Evolutionary conservation across 2,329 filamentous ascomycete species (phyloP).

Genomic region (Magnaporthiopsis incrustans): DNA sequence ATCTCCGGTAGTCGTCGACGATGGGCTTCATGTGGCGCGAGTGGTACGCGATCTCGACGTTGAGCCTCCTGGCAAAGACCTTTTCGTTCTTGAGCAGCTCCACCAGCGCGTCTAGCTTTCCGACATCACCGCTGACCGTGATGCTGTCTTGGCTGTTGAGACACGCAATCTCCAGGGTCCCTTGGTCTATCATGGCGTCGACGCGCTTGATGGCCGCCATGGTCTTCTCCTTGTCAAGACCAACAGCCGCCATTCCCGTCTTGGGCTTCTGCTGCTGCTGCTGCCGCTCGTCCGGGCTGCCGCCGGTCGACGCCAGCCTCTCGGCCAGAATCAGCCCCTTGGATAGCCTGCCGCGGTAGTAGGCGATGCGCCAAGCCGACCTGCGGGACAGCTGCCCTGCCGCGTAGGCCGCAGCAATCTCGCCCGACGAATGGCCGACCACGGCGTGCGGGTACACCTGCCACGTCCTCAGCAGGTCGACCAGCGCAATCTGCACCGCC

Average conservation of each 20-base stretch:
- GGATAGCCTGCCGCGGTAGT: slow-evolving; percentile 29
- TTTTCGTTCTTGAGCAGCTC: slow-evolving; percentile 12
- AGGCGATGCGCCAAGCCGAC: slow-evolving; percentile 30
- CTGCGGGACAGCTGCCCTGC: slow-evolving; percentile 24
- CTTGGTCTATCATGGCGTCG: slow-evolving; percentile 15
- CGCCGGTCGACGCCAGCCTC: neutral
- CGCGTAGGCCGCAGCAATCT: slow-evolving; percentile 37
- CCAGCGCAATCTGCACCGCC: slow-evolving; percentile 30
- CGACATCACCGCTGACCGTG: slow-evolving; percentile 18
- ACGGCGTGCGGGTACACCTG: slow-evolving; percentile 25
- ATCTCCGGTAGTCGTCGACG: slow-evolving; percentile 14
- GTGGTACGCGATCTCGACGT: slow-evolving; percentile 25
- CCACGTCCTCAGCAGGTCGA: slow-evolving; percentile 26
- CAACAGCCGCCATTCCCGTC: slow-evolving; percentile 20
- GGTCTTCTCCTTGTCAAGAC: slow-evolving; percentile 15
- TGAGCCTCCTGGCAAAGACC: slow-evolving; percentile 19
- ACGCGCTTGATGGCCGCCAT: slow-evolving; percentile 11
- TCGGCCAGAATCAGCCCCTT: slow-evolving; percentile 12
- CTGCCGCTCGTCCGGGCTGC: neutral
- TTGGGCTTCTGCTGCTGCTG: slow-evolving; percentile 7
- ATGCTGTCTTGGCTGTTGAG: slow-evolving; percentile 18
- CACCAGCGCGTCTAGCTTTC: slow-evolving; percentile 15
- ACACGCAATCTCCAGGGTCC: slow-evolving; percentile 13
- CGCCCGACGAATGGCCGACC: slow-evolving; percentile 35
- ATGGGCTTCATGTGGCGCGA: slow-evolving; percentile 21